A percentile compares a stretch with the other conserved stretches of the same genome.
Evolutionary conservation across 768 basidiomycete genomes (phyloP).

Genomic region (Roridomyces roridus): DNA sequence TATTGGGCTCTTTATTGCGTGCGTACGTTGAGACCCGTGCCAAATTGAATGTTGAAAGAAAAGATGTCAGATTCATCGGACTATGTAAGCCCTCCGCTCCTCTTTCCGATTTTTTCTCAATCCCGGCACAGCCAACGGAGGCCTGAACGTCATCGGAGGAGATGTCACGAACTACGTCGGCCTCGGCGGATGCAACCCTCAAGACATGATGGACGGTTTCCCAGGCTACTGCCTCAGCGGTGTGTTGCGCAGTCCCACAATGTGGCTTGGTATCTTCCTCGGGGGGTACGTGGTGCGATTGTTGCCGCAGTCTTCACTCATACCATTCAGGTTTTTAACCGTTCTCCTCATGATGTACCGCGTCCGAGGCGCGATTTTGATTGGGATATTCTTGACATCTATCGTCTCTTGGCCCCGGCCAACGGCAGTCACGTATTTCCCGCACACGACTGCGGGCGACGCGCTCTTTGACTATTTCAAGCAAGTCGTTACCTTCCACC

Average conservation of each 20-base stretch:
- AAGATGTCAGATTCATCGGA: constrained; percentile 67
- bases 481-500: constrained; percentile 79
- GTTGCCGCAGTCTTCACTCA: background rate
- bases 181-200: constrained; percentile 73
- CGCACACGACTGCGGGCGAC: constrained; percentile 71
- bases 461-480: constrained; percentile 85
- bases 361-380: constrained; percentile 81
- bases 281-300: constrained; percentile 63
- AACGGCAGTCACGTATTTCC: constrained; percentile 83
- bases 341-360: constrained; percentile 85
- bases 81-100: constrained; percentile 51
- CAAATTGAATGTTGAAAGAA: too few species aligned
- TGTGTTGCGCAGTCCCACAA: constrained; percentile 75
- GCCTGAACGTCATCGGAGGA: constrained; percentile 80
- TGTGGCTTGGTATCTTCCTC: constrained; percentile 89
- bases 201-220: constrained; percentile 58
- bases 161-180: constrained; percentile 72
- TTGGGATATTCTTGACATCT: constrained; percentile 84
- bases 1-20: constrained; percentile 91
- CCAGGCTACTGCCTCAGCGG: constrained; percentile 66
- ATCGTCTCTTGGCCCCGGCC: constrained; percentile 90
- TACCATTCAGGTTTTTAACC: constrained; percentile 64
- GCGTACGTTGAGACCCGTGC: constrained; percentile 34
- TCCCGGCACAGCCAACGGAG: constrained; percentile 58
- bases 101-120: background rate